These are phyloP conservation scores for Fusarium citri DNA, from an alignment of 2,329 filamentous ascomycete genomes.

Conservation along the genomic window DNA sequence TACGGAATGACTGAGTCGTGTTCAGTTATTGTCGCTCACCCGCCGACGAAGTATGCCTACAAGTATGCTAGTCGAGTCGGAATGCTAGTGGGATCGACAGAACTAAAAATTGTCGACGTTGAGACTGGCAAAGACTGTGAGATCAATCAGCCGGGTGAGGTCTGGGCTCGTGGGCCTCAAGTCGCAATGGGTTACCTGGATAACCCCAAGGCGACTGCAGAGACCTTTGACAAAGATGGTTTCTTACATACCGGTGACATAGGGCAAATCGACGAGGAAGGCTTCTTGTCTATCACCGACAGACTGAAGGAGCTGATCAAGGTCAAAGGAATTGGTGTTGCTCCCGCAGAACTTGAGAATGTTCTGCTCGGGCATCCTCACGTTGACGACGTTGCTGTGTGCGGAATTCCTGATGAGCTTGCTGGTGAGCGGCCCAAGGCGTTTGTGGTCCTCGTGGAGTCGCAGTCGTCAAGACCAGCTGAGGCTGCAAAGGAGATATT, in stretches of 20 bases:
- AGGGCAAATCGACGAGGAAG: background rate
- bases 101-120: conserved; percentile 76
- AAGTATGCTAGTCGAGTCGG: conserved; percentile 22
- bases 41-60: conserved; percentile 70
- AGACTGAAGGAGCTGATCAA: conserved; percentile 24
- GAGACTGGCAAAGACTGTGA: conserved; percentile 69
- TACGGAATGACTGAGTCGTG: conserved; percentile 92
- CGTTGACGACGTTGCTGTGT: background rate
- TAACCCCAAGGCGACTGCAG: background rate
- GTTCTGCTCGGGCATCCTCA: background rate
- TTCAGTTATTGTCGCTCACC: conserved; percentile 79
- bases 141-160: conserved; percentile 65
- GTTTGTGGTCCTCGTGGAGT: background rate
- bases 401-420: background rate
- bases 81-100: conserved; percentile 62
- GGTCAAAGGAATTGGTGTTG: conserved; percentile 11
- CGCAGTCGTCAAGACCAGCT: rapidly evolving
- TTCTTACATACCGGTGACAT: conserved; percentile 11
- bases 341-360: conserved; percentile 9
- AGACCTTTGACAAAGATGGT: background rate
- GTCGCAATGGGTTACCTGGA: conserved; percentile 10
- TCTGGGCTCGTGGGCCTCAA: conserved; percentile 3
- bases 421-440: conserved; percentile 4
- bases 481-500: background rate
- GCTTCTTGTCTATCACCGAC: background rate